A percentile compares a stretch with the other conserved stretches of the same genome.
phyloP scores from a whole-genome alignment of 2,329 filamentous ascomycete genomes.

The Monosporascus sp. region DNA sequence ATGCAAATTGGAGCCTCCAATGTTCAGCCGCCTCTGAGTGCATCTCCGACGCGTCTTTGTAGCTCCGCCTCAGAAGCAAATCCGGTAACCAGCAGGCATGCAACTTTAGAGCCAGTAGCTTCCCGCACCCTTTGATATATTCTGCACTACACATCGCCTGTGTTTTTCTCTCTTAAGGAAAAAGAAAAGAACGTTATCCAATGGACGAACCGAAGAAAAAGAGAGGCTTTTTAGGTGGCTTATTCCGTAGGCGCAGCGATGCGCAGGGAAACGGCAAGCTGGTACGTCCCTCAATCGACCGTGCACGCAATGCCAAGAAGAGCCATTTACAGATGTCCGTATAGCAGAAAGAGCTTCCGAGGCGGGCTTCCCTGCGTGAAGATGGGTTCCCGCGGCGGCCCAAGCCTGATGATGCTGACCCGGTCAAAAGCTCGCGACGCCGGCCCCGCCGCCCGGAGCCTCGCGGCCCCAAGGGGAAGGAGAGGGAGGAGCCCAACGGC shows the following conservation, averaged over 20 bases:
- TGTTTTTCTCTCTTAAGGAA: too few relatives aligned
- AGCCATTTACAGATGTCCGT: background rate
- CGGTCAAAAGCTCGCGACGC: slow-evolving; percentile 30
- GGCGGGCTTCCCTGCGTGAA: slow-evolving; percentile 31
- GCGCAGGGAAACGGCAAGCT: slow-evolving; percentile 31
- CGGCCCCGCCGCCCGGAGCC: slow-evolving; percentile 36
- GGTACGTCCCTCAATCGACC: slow-evolving; percentile 21
- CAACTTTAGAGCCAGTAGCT: background rate
- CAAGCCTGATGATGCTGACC: slow-evolving; percentile 12
- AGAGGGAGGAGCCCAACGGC: slow-evolving; percentile 28
- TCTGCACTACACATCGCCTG: too few relatives aligned
- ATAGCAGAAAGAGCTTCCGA: slow-evolving; percentile 25
- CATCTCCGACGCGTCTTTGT: background rate
- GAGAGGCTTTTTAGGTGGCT: slow-evolving; percentile 39
- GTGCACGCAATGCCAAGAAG: background rate
- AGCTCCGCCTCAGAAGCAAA: background rate
- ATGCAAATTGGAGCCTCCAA: background rate
- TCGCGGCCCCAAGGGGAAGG: slow-evolving; percentile 34
- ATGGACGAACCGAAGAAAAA: slow-evolving; percentile 35
- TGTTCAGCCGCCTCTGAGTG: background rate
- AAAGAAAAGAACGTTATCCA: background rate
- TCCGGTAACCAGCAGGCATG: too few relatives aligned
- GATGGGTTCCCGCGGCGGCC: slow-evolving; percentile 19
- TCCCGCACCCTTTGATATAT: background rate
- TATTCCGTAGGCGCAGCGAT: slow-evolving; percentile 45